Base-by-base conservation (phyloP, 495 filamentous ascomycete genomes). In the Choiromyces venosus region DNA sequence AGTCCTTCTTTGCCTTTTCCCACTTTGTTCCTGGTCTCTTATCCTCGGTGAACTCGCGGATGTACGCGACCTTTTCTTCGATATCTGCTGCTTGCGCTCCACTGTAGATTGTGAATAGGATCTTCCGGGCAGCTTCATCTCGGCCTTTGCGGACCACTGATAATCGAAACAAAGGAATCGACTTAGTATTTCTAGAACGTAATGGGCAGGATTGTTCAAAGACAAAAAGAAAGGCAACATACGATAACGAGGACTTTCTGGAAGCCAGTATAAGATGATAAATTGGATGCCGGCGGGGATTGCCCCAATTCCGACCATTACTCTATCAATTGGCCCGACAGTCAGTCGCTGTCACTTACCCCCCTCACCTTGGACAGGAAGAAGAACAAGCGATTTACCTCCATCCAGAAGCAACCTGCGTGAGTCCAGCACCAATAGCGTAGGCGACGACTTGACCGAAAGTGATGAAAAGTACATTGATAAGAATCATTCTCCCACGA, bases 391-490 rank as follows among this genome's bases (percentile, higher is more conserved):
- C n/a, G 19, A 29, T 64, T 73, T 83, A 84, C 73, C 86, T 82
- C 86, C 85, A 88, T 67, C 85, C 85, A 64, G 84, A 76, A 19
- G 71, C 44, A 21, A 85, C 83, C 42, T 85, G 76, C 1, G 85
- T 83, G 76, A 88, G 86, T 1, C 79, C 87, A 7, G 86, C 86
- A 16, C 86, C 87, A 38, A 88, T 80, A 1, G 83, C 85, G 68
- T 86, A 87, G 7, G 83, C 82, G 42, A 88, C 72, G 1, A 88
- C 75, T 72, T 88, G 86, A 9, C 86, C 86, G 36, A 83, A 84
- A 1, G 86, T 87, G 66, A 88, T 84, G 68, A 81, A 83, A 83
- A 88, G 85, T 67, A 88, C 87, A 77, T 88, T 84, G 29, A 88
- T 82, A 1, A 83, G 86, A 52, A 88, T 85, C 84, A 87, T 85